phyloP scores from a whole-genome alignment of 495 filamentous ascomycete species.

The Pyronema omphalodes region DNA sequence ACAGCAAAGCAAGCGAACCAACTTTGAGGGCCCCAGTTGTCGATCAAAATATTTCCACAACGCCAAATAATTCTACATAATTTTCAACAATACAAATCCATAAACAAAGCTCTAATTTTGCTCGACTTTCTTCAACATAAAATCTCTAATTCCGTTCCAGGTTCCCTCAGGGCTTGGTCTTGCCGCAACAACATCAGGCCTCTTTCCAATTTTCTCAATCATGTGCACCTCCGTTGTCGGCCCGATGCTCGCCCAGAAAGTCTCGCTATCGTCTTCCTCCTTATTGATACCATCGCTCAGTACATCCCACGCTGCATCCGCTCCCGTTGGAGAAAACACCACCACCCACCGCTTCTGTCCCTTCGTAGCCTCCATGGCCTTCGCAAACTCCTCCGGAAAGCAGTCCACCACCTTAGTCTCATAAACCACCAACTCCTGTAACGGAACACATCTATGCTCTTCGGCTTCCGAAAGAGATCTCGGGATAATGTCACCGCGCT shows the following conservation, averaged over 20 bases:
- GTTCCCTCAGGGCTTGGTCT: constrained; percentile 72
- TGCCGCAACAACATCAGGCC: constrained; percentile 65
- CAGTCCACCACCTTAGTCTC: constrained; percentile 60
- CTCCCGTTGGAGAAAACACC: constrained; percentile 67
- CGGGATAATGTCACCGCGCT: constrained; percentile 74
- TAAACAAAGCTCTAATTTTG: too few relatives aligned
- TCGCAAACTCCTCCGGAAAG: constrained; percentile 48
- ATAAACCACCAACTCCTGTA: constrained; percentile 70
- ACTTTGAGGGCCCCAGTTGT: too few relatives aligned
- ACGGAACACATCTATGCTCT: constrained; percentile 31
- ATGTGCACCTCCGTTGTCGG: constrained; percentile 78
- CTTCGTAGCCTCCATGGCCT: constrained; percentile 28
- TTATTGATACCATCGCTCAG: constrained; percentile 11
- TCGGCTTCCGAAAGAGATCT: constrained; percentile 42
- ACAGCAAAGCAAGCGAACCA: too few relatives aligned
- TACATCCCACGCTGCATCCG: constrained; percentile 12
- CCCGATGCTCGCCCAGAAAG: constrained; percentile 62
- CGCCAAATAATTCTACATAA: too few relatives aligned
- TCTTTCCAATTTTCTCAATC: constrained; percentile 42
- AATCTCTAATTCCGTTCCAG: constrained; percentile 40
- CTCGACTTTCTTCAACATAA: neutral
- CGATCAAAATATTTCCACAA: too few relatives aligned
- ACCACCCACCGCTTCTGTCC: constrained; percentile 48
- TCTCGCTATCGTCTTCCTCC: constrained; percentile 20
- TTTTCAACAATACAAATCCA: too few relatives aligned